Conservation (phyloP, 768 basidiomycete genomes). For the Kwoniella bestiolae region DNA sequence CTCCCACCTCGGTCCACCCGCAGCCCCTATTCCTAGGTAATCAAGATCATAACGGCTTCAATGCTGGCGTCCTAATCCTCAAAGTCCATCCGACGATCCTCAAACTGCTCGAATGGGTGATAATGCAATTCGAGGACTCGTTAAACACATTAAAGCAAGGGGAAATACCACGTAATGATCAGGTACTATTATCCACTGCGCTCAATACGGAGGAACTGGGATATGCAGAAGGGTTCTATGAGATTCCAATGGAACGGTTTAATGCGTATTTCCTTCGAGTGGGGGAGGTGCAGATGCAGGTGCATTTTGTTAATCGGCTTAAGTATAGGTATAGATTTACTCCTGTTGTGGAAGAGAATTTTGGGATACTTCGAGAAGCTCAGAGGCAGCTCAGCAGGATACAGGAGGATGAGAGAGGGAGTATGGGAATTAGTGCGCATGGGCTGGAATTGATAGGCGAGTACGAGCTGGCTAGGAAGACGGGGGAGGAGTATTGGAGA, state of each 20-base stretch:
- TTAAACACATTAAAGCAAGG: not conserved
- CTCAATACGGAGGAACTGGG: conserved; percentile 1
- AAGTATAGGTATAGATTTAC: conserved; percentile 7
- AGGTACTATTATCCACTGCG: not conserved
- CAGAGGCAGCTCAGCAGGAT: not conserved
- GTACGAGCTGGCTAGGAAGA: not conserved
- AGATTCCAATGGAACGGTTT: conserved; percentile 26
- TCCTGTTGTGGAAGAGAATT: conserved; percentile 6
- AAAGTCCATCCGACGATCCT: conserved; percentile 16
- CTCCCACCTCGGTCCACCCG: not conserved
- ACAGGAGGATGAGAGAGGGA: not conserved
- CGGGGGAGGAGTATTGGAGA: conserved; percentile 19
- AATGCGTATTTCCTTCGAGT: conserved; percentile 20
- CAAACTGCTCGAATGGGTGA: conserved; percentile 8
- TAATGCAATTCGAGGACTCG: conserved; percentile 1
- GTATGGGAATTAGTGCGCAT: not conserved
- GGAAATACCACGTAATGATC: not conserved
- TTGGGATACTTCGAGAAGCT: conserved; percentile 5
- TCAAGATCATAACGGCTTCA: conserved; percentile 38
- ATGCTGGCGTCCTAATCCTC: conserved; percentile 25
- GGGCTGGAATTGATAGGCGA: conserved; percentile 8
- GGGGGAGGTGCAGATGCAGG: conserved; percentile 15
- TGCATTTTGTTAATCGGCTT: conserved; percentile 21
- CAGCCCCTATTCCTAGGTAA: conserved; percentile 30
- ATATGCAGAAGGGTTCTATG: conserved; percentile 13